phyloP scores from a whole-genome alignment of 139 green algal species.

The Zygnema cylindricum region DNA sequence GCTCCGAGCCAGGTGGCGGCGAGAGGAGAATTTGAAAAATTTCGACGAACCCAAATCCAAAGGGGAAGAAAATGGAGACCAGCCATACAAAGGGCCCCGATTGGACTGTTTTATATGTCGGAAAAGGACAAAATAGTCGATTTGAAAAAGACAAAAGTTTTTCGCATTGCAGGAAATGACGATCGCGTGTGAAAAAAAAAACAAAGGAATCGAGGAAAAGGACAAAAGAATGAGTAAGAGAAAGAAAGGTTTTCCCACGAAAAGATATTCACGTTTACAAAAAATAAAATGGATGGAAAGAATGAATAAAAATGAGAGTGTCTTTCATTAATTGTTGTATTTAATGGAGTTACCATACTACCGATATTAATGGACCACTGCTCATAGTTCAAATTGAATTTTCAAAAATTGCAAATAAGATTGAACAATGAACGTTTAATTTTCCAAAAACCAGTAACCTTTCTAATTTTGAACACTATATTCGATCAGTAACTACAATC shows the following conservation, averaged over 20 bases:
- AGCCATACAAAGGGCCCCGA: constrained; percentile 30
- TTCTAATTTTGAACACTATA: too few relatives aligned
- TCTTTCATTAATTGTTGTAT: too few relatives aligned
- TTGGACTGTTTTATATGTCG: neutral
- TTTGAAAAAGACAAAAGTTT: neutral
- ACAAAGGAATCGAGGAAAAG: too few relatives aligned
- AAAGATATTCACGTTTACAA: neutral
- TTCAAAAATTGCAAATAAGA: too few relatives aligned
- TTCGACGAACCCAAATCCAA: constrained; percentile 31
- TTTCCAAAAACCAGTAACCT: neutral
- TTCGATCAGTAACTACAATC: too few relatives aligned
- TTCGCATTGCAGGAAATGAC: neutral
- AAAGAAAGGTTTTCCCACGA: too few relatives aligned
- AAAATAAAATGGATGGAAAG: neutral
- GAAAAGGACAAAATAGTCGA: neutral
- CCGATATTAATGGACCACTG: too few relatives aligned
- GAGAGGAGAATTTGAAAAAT: constrained; percentile 4
- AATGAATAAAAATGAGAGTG: neutral
- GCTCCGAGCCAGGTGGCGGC: constrained; percentile 13
- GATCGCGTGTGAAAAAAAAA: neutral
- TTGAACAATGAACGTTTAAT: too few relatives aligned
- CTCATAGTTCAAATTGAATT: too few relatives aligned
- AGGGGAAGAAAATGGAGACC: constrained; percentile 54
- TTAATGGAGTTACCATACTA: neutral
- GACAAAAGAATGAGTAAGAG: neutral